Base-by-base conservation (phyloP, 2,329 filamentous ascomycete species). In the Cytospora paraplurivora region DNA sequence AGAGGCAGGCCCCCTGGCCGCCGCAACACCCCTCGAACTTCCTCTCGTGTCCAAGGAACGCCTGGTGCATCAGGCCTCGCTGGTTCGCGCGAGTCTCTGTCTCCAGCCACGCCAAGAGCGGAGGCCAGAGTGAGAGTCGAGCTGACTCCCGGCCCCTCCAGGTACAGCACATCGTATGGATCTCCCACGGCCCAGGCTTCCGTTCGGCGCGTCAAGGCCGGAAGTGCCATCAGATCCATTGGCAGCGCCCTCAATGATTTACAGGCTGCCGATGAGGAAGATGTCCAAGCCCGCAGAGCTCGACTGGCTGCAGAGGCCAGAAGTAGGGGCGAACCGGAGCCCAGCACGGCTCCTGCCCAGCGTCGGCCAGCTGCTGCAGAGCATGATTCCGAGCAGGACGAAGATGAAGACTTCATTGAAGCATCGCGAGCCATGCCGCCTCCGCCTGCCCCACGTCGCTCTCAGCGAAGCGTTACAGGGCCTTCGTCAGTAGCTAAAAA, bases 141-240 rank as follows among this genome's bases (percentile, higher is more conserved):
- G 35, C 53, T 34, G 47, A 59, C 65, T 10, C 58, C 66, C 0
- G 55, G 70, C 7, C 67, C 68, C 0, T 53, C 68, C 57, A 73
- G 68, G 57, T 69, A 70, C 65, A 73, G 71, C 66, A 70, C 66
- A 10, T 70, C 70, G 0, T 73, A 73, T 47, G 72, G 72, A 51
- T 72, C 71, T 7, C 65, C 71, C 21, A 62, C 70, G 27, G 34
- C 34, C 8, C 10, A 50, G 8, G 21, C 33, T 13, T 17, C 35
- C 10, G 15, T 41, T 13, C 64, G 57, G 47, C 47, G 50, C 17
- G 13, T 56, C 34, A 32, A 35, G 15, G 37, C 51, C 8, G 53
- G 38, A 17, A 51, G 17, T 37, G 64, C 61, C 7, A 12, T 53
- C 19, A 33, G 49, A 27, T 56, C 61, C 17, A 34, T 62, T 7